A percentile compares a stretch with the other conserved stretches of the same genome.
phyloP scores from a whole-genome alignment of 257 asterid species.

The Solanum chmielewskii region DNA sequence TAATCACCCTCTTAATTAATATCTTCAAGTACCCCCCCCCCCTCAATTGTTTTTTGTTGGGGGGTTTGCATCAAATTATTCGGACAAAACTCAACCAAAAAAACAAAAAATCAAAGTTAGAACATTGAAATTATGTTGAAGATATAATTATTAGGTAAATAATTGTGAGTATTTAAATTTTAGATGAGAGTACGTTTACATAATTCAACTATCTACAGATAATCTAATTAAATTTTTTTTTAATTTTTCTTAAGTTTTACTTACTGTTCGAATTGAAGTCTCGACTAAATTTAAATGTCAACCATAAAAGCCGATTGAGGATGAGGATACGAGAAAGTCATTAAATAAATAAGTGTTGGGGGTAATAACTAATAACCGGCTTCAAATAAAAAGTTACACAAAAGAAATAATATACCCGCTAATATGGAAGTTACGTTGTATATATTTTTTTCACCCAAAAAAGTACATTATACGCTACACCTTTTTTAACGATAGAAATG shows the following conservation, averaged over 20 bases:
- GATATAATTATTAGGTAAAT: background rate
- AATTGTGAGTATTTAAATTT: background rate
- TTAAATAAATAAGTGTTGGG: background rate
- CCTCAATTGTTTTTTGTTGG: no score
- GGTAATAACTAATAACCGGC: background rate
- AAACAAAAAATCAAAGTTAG: background rate
- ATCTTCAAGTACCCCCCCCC: no score
- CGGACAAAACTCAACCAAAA: background rate
- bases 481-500: no score
- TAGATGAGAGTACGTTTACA: background rate
- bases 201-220: background rate
- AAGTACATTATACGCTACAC: no score
- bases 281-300: no score
- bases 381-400: background rate
- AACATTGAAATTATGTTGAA: background rate
- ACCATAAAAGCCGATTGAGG: no score
- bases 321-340: background rate
- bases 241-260: no score
- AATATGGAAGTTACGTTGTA: no score
- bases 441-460: no score
- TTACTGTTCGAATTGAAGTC: accelerated
- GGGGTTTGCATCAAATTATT: background rate
- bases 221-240: background rate
- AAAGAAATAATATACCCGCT: no score
- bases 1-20: no score